A percentile compares a stretch with the other conserved stretches of the same genome.
phyloP scores from a whole-genome alignment of 2,329 filamentous ascomycete species.

The Neocucurbitaria cava region DNA sequence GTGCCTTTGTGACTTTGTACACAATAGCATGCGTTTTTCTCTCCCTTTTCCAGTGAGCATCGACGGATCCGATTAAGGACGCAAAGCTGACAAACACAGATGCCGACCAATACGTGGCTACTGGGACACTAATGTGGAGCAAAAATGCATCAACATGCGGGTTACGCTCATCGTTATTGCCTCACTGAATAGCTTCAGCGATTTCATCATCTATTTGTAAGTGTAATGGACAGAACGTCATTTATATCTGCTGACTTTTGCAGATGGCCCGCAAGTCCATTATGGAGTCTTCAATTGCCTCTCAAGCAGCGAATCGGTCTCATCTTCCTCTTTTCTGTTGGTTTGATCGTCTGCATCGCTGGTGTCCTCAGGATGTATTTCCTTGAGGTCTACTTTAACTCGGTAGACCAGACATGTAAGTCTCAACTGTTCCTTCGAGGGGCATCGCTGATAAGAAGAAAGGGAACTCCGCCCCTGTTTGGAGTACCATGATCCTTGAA shows the following conservation, averaged over 20 bases:
- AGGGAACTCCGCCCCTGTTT: constrained; percentile 36
- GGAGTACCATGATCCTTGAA: constrained; percentile 30
- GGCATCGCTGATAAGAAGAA: neutral
- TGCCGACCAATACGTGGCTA: constrained; percentile 31
- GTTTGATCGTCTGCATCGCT: constrained; percentile 35
- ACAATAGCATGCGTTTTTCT: constrained; percentile 27
- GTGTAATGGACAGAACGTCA: neutral
- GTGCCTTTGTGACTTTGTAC: constrained; percentile 26
- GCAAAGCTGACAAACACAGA: constrained; percentile 8
- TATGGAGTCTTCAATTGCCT: constrained; percentile 38
- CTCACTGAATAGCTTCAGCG: constrained; percentile 39
- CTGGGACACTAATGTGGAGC: constrained; percentile 23
- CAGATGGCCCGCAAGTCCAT: constrained; percentile 35
- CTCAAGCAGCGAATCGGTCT: constrained; percentile 36
- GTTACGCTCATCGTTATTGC: constrained; percentile 32
- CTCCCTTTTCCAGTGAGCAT: constrained; percentile 31
- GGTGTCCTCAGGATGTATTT: constrained; percentile 39
- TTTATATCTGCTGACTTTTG: neutral
- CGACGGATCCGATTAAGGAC: neutral
- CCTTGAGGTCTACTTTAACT: constrained; percentile 33
- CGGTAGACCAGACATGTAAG: constrained; percentile 35
- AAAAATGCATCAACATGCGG: constrained; percentile 37
- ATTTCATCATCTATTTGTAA: constrained; percentile 39
- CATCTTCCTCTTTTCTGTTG: constrained; percentile 33
- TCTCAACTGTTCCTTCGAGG: neutral